Evolutionary conservation across 495 filamentous ascomycete genomes (phyloP), one percentile per base, ranked within the genome.

Genomic region (Penicillium dipodomyicola): DNA sequence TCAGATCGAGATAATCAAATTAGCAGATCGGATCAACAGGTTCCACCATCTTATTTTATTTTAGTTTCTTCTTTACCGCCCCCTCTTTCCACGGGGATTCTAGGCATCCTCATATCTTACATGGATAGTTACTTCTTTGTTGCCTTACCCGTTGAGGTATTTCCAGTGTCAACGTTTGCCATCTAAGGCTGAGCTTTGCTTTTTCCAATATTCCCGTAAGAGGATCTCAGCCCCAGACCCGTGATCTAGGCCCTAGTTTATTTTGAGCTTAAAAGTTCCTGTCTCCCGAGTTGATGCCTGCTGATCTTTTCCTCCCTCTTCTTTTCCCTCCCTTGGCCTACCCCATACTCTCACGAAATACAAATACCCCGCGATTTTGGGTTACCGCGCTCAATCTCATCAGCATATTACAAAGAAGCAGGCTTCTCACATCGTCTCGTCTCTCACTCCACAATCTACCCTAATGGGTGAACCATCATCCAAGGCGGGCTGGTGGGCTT

Each of bases 401-500:
- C 17, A 41, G 9, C 12, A 5, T 11, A 39, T 14, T 43, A 33
- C 15, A 32, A 1, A 19, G 0, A 25, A 45, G 14, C 19, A 43
- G 17, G 3, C 10, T 41, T 1, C 4, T 1, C 7, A 5, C 41
- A 12, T 54, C 17, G 9, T 27, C 23, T 44, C 32, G 25, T 25
- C 49, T 11, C 12, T 47, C 27, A 3, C 17, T 37, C 32, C 25
- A 35, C 19, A 49, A 19, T 40, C 11, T 39, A 33, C n/a, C 15
- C 30, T 35, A 25, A 64, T 61, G 48, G 30, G 22, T 3, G 29
- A 49, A 42, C 5, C 35, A 10, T 49, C 55, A 40, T 49, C 49
- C 46, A 64, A 45, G 45, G 15, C 52, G 22, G 74, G 71, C 46
- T 72, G 67, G 62, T 65, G 63, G 48, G 52, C 66, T 9, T 75